phyloP scores from a whole-genome alignment of 768 basidiomycete species.

The Leccinum truebloodii region DNA sequence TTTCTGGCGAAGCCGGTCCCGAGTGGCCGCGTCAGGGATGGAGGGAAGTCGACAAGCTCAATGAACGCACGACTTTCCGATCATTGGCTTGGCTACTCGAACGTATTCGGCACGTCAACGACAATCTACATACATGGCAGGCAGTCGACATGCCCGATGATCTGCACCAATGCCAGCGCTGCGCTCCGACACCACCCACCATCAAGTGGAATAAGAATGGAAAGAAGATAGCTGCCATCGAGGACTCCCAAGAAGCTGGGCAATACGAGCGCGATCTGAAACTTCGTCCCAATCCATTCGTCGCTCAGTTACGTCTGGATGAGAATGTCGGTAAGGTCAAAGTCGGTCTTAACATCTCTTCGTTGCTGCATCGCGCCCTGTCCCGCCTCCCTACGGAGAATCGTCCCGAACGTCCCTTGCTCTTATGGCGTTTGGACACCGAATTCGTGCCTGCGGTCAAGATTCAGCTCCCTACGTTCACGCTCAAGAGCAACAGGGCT shows the following conservation, averaged over 20 bases:
- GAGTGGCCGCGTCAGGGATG: constrained; percentile 80
- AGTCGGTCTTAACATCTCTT: constrained; percentile 86
- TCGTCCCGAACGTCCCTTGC: constrained; percentile 43
- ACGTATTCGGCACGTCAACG: constrained; percentile 74
- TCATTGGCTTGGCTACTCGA: constrained; percentile 86
- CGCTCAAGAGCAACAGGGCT: constrained; percentile 69
- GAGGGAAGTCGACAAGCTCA: constrained; percentile 82
- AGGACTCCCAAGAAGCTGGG: constrained; percentile 85
- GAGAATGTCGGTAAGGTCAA: constrained; percentile 68
- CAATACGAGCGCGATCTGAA: constrained; percentile 89
- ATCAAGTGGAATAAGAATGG: constrained; percentile 69
- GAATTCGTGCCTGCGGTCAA: constrained; percentile 69
- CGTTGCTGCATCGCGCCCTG: constrained; percentile 83
- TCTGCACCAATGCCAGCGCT: constrained; percentile 66
- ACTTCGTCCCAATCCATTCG: constrained; percentile 79
- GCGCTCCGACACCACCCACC: constrained; percentile 78
- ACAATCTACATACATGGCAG: constrained; percentile 70
- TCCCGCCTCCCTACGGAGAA: constrained; percentile 69
- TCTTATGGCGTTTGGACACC: constrained; percentile 84
- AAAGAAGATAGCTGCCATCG: constrained; percentile 65
- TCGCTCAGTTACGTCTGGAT: constrained; percentile 77
- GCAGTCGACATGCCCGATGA: constrained; percentile 44
- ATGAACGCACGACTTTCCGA: constrained; percentile 81
- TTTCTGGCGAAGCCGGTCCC: constrained; percentile 65
- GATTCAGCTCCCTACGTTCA: constrained; percentile 62